Evolutionary conservation across 2,329 filamentous ascomycete species (phyloP).

Genomic region (Gaeumannomyces sp.): DNA sequence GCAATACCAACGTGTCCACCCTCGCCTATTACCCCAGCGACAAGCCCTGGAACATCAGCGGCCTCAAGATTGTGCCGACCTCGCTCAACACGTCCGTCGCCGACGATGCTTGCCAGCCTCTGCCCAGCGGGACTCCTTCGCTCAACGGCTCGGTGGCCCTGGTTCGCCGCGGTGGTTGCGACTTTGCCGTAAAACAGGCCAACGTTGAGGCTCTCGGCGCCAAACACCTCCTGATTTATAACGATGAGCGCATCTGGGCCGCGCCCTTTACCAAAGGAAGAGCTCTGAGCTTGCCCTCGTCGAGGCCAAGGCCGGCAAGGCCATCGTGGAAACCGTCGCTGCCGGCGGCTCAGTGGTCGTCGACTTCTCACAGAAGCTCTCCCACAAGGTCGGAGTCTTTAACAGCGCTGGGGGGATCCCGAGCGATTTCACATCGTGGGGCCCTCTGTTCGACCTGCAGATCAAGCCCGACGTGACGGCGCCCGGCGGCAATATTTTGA

Average conservation of each 20-base stretch:
- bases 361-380: constrained; percentile 28
- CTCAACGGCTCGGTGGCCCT: constrained; percentile 34
- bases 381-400: constrained; percentile 27
- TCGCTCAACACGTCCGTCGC: constrained; percentile 17
- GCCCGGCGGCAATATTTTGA: constrained; percentile 37
- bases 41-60: constrained; percentile 10
- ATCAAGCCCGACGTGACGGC: constrained; percentile 36
- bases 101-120: constrained; percentile 31
- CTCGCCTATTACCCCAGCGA: constrained; percentile 1
- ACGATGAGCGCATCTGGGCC: background rate
- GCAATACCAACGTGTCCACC: background rate
- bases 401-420: constrained; percentile 22
- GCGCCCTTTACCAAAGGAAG: background rate
- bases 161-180: constrained; percentile 28
- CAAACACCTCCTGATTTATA: constrained; percentile 28
- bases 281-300: constrained; percentile 2
- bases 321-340: constrained; percentile 23
- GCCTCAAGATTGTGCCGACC: constrained; percentile 21
- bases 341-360: constrained; percentile 26
- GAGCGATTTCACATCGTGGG: constrained; percentile 35
- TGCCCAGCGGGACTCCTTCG: constrained; percentile 30
- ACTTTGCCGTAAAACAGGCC: constrained; percentile 19
- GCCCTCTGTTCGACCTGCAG: constrained; percentile 34
- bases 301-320: constrained; percentile 19
- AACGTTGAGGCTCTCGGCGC: constrained; percentile 25